Evolutionary conservation across 139 green algal species (phyloP), one percentile per base, ranked within the genome.

Genomic region (Zygnema cylindricum): DNA sequence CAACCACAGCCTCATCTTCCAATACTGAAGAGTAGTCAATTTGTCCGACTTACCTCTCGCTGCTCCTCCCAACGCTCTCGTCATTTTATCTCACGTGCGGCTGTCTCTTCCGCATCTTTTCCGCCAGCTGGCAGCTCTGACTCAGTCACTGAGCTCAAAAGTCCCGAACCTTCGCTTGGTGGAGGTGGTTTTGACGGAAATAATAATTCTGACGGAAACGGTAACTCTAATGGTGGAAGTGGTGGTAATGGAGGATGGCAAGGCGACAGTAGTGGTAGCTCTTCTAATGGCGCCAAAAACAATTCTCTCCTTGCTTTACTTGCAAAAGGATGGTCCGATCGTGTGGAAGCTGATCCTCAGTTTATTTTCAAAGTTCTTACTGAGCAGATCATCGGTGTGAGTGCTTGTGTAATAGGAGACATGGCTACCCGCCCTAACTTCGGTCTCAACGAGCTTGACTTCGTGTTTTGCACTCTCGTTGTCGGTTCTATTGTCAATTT

Each of bases 401-500:
- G 95, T 35, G 95, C 96, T 0, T 95, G 95, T 39, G 97, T 99
- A 0, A 33, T 97, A 1, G 97, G 97, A 22, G 97, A 99, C 91
- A 99, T 99, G 97, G 94, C 95, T 0, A 95, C 93, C 0, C 85
- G 97, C 16, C 96, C 96, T 25, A 97, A 99, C 92, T 99, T 96
- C 95, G 97, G 97, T 57, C 81, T 99, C 21, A 96, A 98, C 69
- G 97, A 99, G 94, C 94, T 99, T 0, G 97, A 99, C 93, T 98
- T 99, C 95, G 96, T 99, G 1, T 98, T 99, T 92, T 95, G 94
- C 43, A 98, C 96, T 0, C 89, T 98, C 0, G 95, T 98, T 84
- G 96, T 98, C 43, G 97, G 97, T 84, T 97, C 93, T 90, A 98
- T 99, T 82, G 91, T 99, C 32, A 99, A 99, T 93, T 98, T 99